Conservation (phyloP, 1,284 basidiomycete species). For the Rhodotorula sp. region DNA sequence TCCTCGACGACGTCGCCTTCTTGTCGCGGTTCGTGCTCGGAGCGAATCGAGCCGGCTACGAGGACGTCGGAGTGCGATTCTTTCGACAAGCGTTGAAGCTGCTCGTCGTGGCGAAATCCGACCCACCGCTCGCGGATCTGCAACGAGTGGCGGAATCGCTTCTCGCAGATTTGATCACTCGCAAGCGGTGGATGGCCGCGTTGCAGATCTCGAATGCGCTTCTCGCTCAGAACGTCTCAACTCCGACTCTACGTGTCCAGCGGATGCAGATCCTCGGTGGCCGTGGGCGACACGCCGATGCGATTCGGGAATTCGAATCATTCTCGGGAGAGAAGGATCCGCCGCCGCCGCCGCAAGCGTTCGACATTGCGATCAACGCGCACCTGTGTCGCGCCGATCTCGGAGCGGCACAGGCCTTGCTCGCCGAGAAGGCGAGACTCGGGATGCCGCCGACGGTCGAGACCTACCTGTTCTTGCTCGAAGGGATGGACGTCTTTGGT, state of each 20-base stretch:
- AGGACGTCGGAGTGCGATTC: constrained; percentile 7
- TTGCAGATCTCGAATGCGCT: constrained; percentile 20
- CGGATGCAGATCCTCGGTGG: constrained; percentile 28
- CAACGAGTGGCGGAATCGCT: not conserved
- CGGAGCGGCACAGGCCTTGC: constrained; percentile 23
- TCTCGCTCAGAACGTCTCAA: constrained; percentile 1
- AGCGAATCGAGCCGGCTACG: not conserved
- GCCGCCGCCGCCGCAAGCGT: constrained; percentile 9
- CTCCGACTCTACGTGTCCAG: constrained; percentile 3
- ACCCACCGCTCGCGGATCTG: not conserved
- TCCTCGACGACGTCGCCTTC: constrained; percentile 6
- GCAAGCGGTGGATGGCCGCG: constrained; percentile 5
- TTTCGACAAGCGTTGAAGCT: not conserved
- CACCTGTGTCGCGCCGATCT: constrained; percentile 31
- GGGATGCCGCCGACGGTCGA: constrained; percentile 26
- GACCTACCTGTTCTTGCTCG: constrained; percentile 29
- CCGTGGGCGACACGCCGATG: constrained; percentile 18
- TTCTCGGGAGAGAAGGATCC: not conserved
- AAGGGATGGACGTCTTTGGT: constrained; percentile 35
- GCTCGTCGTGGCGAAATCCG: not conserved
- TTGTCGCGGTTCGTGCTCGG: not conserved
- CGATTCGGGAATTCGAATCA: constrained; percentile 15
- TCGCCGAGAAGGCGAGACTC: constrained; percentile 23
- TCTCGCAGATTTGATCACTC: not conserved
- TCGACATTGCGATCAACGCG: constrained; percentile 35